A percentile compares a stretch with the other conserved stretches of the same genome.
Evolutionary conservation across 148 eudicot species (phyloP).

Genomic region (Fagopyrum homotropicum): DNA sequence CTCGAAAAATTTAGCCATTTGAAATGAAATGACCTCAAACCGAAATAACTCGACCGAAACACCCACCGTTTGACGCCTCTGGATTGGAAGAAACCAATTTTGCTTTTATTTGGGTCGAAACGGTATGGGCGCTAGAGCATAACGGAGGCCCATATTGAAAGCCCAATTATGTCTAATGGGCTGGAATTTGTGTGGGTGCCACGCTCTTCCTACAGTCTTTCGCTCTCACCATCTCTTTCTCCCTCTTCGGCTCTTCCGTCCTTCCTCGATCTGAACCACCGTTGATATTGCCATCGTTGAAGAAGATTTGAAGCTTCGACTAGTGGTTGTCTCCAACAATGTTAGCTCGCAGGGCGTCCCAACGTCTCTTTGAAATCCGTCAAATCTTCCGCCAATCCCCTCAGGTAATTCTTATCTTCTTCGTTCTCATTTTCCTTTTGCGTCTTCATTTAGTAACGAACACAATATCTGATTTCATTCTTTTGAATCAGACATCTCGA

Average conservation of each 20-base stretch:
- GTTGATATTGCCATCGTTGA: conserved; percentile 24
- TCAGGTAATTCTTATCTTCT: conserved; percentile 32
- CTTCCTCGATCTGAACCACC: conserved; percentile 9
- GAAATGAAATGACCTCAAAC: too few species aligned
- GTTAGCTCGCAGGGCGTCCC: conserved; percentile 63
- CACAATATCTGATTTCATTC: neutral
- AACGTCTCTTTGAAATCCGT: conserved; percentile 68
- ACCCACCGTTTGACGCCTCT: too few species aligned
- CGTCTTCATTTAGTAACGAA: neutral
- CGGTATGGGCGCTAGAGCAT: neutral
- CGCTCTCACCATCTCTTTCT: conserved; percentile 5
- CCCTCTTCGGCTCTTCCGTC: conserved; percentile 15
- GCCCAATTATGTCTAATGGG: conserved; percentile 2
- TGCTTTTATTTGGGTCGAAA: too few species aligned
- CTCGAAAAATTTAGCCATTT: too few species aligned
- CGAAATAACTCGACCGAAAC: too few species aligned
- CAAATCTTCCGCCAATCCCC: conserved; percentile 45
- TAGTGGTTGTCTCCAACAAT: conserved; percentile 32
- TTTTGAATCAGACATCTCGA: conserved; percentile 51
- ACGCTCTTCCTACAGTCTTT: conserved; percentile 16
- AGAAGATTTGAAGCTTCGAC: neutral
- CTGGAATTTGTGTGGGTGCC: conserved; percentile 20
- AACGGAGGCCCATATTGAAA: neutral
- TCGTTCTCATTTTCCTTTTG: conserved; percentile 6
- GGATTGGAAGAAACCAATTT: too few species aligned